Evolutionary conservation across 2,329 filamentous ascomycete species (phyloP).

Genomic region (Nannizziopsis arthrosporioides): DNA sequence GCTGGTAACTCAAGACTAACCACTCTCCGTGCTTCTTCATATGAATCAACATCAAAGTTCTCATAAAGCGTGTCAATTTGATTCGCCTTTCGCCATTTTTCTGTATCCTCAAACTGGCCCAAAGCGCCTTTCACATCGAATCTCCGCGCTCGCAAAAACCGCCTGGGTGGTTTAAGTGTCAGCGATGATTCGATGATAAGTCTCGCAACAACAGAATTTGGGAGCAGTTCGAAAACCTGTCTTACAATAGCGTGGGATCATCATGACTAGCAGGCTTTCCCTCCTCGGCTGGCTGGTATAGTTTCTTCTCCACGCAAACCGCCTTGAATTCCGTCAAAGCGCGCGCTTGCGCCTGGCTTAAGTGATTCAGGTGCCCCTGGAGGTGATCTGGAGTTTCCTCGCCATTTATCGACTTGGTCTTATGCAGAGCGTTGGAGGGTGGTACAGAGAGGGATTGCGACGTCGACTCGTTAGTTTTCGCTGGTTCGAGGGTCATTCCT

Average conservation of each 20-base stretch:
- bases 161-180: conserved; percentile 39
- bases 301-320: conserved; percentile 51
- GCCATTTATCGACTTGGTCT: conserved; percentile 5
- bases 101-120: conserved; percentile 75
- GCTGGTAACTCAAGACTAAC: conserved; percentile 36
- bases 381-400: conserved; percentile 11
- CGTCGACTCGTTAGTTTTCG: conserved; percentile 8
- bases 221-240: conserved; percentile 11
- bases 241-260: conserved; percentile 39
- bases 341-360: conserved; percentile 55
- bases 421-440: neutral
- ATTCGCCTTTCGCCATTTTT: conserved; percentile 74
- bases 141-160: conserved; percentile 73
- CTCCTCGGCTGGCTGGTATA: conserved; percentile 30
- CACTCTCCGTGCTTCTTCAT: conserved; percentile 62
- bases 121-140: conserved; percentile 69
- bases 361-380: conserved; percentile 64
- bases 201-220: neutral
- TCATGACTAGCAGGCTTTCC: conserved; percentile 33
- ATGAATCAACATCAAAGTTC: conserved; percentile 74
- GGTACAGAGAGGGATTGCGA: conserved; percentile 5
- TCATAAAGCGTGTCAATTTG: conserved; percentile 68
- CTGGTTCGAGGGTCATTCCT: conserved; percentile 13
- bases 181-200: neutral
- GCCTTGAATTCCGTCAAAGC: conserved; percentile 62